A percentile compares a stretch with the other conserved stretches of the same genome.
Conservation (phyloP, 2,329 filamentous ascomycete genomes). For the Knoxdaviesia capensis region DNA sequence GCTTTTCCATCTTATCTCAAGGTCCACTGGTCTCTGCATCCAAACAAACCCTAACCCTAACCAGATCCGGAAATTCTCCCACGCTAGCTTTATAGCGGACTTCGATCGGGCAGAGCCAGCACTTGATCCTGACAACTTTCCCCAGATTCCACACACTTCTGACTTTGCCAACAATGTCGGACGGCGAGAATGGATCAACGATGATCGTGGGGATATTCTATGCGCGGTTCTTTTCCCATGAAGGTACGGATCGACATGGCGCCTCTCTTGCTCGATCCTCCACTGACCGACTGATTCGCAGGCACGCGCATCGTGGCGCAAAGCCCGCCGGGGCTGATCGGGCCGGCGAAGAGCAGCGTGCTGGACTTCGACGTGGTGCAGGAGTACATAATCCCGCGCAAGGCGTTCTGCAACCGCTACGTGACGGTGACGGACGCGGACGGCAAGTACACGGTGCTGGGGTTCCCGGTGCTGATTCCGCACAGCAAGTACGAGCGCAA, state of each 20-base stretch:
- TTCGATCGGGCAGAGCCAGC: too few species aligned
- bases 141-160: too few species aligned
- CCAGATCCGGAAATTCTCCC: too few species aligned
- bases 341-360: conserved; percentile 35
- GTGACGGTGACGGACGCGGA: conserved; percentile 58
- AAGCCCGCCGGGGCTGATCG: conserved; percentile 13
- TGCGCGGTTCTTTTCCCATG: conserved; percentile 44
- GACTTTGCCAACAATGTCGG: too few species aligned
- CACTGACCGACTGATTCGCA: conserved; percentile 37
- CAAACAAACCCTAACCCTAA: too few species aligned
- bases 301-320: conserved; percentile 35
- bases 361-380: conserved; percentile 74
- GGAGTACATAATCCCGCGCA: conserved; percentile 84
- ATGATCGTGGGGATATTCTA: conserved; percentile 58
- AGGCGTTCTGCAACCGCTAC: conserved; percentile 85
- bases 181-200: conserved; percentile 3
- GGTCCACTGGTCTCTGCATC: too few species aligned
- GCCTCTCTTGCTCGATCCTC: background rate
- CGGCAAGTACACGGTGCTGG: conserved; percentile 56
- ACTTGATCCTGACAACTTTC: too few species aligned
- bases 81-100: too few species aligned
- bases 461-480: conserved; percentile 75
- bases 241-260: conserved; percentile 23
- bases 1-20: too few species aligned
- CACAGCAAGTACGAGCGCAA: conserved; percentile 71